Conservation (phyloP, 805 yeast genomes). For the Zygoascus flipseniorum region DNA sequence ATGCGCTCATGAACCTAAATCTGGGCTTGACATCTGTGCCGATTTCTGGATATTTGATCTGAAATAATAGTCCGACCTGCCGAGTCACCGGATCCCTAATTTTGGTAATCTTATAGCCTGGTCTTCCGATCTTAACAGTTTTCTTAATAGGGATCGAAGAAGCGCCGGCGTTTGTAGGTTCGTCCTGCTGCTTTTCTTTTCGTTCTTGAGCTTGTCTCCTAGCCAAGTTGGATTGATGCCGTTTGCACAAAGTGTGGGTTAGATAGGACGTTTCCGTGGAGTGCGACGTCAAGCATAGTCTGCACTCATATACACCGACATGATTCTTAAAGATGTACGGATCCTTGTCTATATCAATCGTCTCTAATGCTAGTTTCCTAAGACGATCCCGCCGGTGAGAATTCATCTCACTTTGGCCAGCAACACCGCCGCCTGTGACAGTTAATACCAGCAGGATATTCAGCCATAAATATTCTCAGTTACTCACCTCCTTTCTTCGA, state of each 20-base stretch:
- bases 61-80: conserved; percentile 58
- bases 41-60: conserved; percentile 47
- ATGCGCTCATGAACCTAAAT: conserved; percentile 68
- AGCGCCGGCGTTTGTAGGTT: conserved; percentile 17
- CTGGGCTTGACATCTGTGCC: conserved; percentile 43
- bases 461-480: not conserved
- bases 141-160: conserved; percentile 37
- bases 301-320: conserved; percentile 78
- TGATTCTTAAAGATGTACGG: conserved; percentile 83
- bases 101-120: conserved; percentile 60
- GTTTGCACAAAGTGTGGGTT: conserved; percentile 75
- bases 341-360: conserved; percentile 40
- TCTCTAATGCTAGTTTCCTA: conserved; percentile 46
- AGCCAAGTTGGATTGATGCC: conserved; percentile 68
- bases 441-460: not conserved
- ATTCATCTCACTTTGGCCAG: conserved; percentile 62
- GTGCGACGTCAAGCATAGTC: conserved; percentile 77
- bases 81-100: conserved; percentile 53
- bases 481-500: conserved; percentile 62
- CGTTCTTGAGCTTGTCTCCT: conserved; percentile 44
- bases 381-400: conserved; percentile 61
- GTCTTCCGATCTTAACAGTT: conserved; percentile 62
- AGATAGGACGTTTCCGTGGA: conserved; percentile 71
- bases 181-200: conserved; percentile 20
- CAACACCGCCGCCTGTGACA: conserved; percentile 65